Base-by-base conservation (phyloP, 1,139 yeast species). In the Taphrina deformans region DNA sequence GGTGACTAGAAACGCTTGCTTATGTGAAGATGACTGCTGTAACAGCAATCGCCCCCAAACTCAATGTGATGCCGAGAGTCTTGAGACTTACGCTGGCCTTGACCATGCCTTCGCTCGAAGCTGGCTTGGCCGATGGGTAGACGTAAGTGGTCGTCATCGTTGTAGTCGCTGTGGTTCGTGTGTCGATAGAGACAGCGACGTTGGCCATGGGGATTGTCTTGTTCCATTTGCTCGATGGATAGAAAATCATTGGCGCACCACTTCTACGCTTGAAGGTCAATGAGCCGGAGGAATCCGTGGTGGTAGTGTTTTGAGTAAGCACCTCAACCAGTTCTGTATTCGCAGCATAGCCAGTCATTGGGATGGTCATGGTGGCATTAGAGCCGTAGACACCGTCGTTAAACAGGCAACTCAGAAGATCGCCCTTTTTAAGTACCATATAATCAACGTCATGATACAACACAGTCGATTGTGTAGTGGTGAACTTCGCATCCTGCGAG, bases 191-290 rank as follows among this genome's bases (percentile, higher is more conserved):
- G 9, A 59, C 35, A 31, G 18, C 45, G 24, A 41, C 27, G 41
- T 59, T 59, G 23, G 63, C 55, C 41, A 38, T 48, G 27, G 35
- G 23, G 18, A 50, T 60, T 10, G 64, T 18, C 9, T 38, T 14
- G 27, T 61, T 53, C 65, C 62, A 35, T 14, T 55, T 59, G 45
- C 61, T 44, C 46, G 33, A 40, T 2, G 67, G 67, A 41, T 50
- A 65, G 38, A 55, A 61, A 48, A 65, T 51, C 52, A 55, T 27
- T 4, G 67, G 67, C 23, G 60, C 59, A 23, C 67, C 67, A n/a
- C 41, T 40, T 26, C 41, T 48, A 7, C 63, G 44, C 51, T 55
- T 33, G 55, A 62, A 41, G 12, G 46, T 38, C 29, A 65, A 24
- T 12, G 24, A 52, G 16, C 65, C 65, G 23, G 33, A 35, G 7